Evolutionary conservation across 2,329 filamentous ascomycete genomes (phyloP), one percentile per base, ranked within the genome.

Genomic region (Trichoderma semiorbis): DNA sequence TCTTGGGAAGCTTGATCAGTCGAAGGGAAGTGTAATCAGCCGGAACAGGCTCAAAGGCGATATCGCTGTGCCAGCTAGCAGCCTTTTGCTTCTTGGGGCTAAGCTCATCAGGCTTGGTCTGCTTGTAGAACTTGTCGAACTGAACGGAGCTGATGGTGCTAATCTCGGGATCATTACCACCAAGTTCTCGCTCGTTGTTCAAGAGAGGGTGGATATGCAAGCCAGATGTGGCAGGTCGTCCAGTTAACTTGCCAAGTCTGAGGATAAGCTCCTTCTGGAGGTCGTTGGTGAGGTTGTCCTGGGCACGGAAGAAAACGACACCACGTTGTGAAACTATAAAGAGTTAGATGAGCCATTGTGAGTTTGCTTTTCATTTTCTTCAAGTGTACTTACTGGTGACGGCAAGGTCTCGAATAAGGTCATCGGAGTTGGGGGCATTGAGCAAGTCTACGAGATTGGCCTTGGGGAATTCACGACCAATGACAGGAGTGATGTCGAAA

Each of bases 281-380:
- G 1, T 89, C 87, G 76, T 91, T 86, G 74, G 85, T 86, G 47
- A 92, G 80, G 43, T 84, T 82, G 76, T 91, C 84, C 74, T 93
- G 91, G 34, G 87, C 85, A 24, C 90, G 87, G 81, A 93, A 91
- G 82, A 92, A 92, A 36, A 92, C 90, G 4, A 93, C 91, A 11
- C 90, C 90, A 0, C 91, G 87, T 72, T 89, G 87, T 1, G 90
- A 92, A 74, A 93, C 90, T 91, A 26, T 14, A 3, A 34, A 26
- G 21, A 28, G 21, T 57, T 16, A 60, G 36, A 55, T 57, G 39
- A 28, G 6, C 18, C 18, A 18, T 39, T 28, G 3, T 21, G n/a
- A 4, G 8, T 55, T 55, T 2, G 2, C 10, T 7, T n/a, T 11
- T 36, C 3, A 4, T 57, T 57, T 16, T 26, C 11, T 66, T 34